Percentiles rank a stretch among this genome's conserved stretches.
phyloP scores from a whole-genome alignment of 106 monocot genomes.

The Acanthochlamys bracteata region DNA sequence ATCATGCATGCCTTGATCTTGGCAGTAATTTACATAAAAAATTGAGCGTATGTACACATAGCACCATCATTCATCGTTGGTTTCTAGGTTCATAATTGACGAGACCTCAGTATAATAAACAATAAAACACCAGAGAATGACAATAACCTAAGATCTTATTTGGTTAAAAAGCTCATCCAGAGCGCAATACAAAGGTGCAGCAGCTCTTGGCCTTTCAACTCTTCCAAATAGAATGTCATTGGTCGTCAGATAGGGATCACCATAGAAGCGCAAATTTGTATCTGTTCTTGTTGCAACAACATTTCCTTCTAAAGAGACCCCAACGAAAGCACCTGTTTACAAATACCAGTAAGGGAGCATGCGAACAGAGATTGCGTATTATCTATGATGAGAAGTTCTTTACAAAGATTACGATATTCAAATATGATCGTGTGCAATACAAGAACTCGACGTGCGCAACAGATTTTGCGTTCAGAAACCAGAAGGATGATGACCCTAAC shows the following conservation, averaged over 20 bases:
- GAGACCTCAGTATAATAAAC: too few relatives aligned
- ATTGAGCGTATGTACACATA: too few relatives aligned
- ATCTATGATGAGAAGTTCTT: background rate
- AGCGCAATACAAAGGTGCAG: conserved; percentile 42
- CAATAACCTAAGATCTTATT: conserved; percentile 11
- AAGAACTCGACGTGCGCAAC: too few relatives aligned
- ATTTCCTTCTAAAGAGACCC: conserved; percentile 59
- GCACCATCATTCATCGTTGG: too few relatives aligned
- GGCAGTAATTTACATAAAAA: too few relatives aligned
- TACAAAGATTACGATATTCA: background rate
- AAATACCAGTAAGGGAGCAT: background rate
- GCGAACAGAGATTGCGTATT: too few relatives aligned
- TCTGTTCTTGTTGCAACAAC: conserved; percentile 38
- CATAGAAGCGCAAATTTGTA: conserved; percentile 51
- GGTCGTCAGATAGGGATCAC: conserved; percentile 50
- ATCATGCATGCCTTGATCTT: too few relatives aligned
- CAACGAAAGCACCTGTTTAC: conserved; percentile 55
- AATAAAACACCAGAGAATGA: too few relatives aligned
- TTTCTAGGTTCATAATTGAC: too few relatives aligned
- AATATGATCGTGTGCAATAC: background rate
- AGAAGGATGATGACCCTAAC: too few relatives aligned
- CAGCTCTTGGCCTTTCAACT: conserved; percentile 50
- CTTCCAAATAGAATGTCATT: conserved; percentile 47
- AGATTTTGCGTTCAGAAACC: too few relatives aligned
- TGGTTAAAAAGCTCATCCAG: conserved; percentile 34